A percentile compares a stretch with the other conserved stretches of the same genome.
Evolutionary conservation across 2,329 filamentous ascomycete species (phyloP).

Genomic region (Eurotiales sp.): DNA sequence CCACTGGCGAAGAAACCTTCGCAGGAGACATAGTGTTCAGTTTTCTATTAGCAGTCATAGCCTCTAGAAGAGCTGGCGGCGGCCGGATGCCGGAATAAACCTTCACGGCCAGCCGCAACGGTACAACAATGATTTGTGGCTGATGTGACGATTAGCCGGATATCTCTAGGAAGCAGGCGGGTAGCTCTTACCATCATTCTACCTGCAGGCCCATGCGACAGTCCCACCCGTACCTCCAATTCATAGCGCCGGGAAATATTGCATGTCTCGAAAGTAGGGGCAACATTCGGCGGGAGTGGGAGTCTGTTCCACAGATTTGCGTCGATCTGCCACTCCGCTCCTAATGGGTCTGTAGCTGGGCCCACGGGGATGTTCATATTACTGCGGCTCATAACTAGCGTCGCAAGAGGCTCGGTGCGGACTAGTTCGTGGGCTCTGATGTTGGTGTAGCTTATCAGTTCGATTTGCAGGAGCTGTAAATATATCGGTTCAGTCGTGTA

Average conservation of each 20-base stretch:
- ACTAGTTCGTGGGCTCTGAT: conserved; percentile 73
- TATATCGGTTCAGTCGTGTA: conserved; percentile 67
- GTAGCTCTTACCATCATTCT: conserved; percentile 46
- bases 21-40: not conserved
- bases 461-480: conserved; percentile 74
- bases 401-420: conserved; percentile 67
- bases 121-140: conserved; percentile 73
- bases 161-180: not conserved
- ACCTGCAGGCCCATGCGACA: conserved; percentile 66
- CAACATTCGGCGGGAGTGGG: conserved; percentile 76
- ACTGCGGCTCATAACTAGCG: conserved; percentile 68
- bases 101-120: conserved; percentile 72
- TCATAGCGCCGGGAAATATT: conserved; percentile 81
- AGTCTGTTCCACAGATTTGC: conserved; percentile 67
- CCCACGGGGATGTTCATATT: conserved; percentile 70
- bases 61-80: conserved; percentile 69
- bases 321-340: conserved; percentile 67
- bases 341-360: conserved; percentile 53
- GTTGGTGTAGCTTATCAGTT: conserved; percentile 73
- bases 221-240: conserved; percentile 73
- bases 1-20: not conserved
- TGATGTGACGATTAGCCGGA: conserved; percentile 25
- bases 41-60: conserved; percentile 45
- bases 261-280: conserved; percentile 83
- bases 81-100: conserved; percentile 87